Conservation (phyloP, 176 grass and related monocot genomes). For the Carex myosuroides region DNA sequence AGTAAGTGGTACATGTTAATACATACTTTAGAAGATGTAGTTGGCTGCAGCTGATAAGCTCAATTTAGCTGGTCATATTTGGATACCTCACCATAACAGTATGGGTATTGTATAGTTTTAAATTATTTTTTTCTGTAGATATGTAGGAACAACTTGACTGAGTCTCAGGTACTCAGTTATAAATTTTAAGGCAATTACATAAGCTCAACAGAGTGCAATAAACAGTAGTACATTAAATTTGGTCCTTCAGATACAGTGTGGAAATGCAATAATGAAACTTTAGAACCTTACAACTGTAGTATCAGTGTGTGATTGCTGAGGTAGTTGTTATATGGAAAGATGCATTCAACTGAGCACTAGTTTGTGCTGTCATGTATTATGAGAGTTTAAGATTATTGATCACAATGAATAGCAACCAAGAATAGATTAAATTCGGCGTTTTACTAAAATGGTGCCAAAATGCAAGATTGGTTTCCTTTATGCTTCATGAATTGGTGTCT, state of each 20-base stretch:
- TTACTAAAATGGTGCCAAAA: not conserved
- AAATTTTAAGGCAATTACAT: not conserved
- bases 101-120: not conserved
- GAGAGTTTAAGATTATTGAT: not conserved
- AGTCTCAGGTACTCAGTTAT: not conserved
- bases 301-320: not conserved
- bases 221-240: not conserved
- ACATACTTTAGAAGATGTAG: not conserved
- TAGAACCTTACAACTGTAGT: not conserved
- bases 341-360: not conserved
- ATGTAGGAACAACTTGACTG: not conserved
- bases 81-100: not conserved
- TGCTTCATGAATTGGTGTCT: not conserved
- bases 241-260: not conserved
- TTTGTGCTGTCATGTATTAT: not conserved
- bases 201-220: not conserved
- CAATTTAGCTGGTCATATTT: not conserved
- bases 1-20: not conserved
- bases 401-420: not conserved
- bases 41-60: not conserved
- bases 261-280: not conserved
- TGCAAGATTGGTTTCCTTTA: not conserved
- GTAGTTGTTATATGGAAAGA: not conserved
- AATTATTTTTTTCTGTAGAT: not conserved
- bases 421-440: not conserved